A percentile compares a stretch with the other conserved stretches of the same genome.
Evolutionary conservation across 2,329 filamentous ascomycete genomes (phyloP).

Genomic region (Didymella pomorum): DNA sequence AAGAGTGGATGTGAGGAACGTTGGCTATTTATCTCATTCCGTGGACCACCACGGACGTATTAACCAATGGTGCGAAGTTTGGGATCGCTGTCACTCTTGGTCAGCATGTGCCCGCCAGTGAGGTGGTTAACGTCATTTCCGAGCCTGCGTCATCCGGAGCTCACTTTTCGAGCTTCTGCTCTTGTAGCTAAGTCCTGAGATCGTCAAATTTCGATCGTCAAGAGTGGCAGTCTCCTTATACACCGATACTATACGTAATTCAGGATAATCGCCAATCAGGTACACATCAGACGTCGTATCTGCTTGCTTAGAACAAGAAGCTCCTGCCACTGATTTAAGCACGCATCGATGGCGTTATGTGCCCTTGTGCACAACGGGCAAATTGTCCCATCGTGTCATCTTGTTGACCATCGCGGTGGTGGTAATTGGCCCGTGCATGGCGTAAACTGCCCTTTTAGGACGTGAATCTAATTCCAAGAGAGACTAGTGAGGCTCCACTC

Average conservation of each 20-base stretch:
- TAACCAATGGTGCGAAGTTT: too few relatives aligned
- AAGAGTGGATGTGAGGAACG: not conserved
- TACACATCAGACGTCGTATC: not conserved
- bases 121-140: too few relatives aligned
- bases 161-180: too few relatives aligned
- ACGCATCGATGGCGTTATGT: not conserved
- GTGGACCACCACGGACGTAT: too few relatives aligned
- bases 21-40: too few relatives aligned
- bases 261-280: not conserved
- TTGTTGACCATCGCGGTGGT: not conserved
- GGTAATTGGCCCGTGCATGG: constrained; percentile 2
- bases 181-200: not conserved
- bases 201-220: not conserved
- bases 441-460: constrained; percentile 8
- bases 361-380: not conserved
- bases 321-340: not conserved
- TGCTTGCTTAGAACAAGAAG: not conserved
- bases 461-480: not conserved
- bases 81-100: too few relatives aligned
- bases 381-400: not conserved
- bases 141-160: too few relatives aligned
- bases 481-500: not conserved
- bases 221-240: not conserved
- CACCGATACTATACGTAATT: not conserved
- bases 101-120: too few relatives aligned